These are phyloP conservation scores for Nasturtium officinale DNA, from an alignment of 345 rosid genomes.

Conservation along the genomic window DNA sequence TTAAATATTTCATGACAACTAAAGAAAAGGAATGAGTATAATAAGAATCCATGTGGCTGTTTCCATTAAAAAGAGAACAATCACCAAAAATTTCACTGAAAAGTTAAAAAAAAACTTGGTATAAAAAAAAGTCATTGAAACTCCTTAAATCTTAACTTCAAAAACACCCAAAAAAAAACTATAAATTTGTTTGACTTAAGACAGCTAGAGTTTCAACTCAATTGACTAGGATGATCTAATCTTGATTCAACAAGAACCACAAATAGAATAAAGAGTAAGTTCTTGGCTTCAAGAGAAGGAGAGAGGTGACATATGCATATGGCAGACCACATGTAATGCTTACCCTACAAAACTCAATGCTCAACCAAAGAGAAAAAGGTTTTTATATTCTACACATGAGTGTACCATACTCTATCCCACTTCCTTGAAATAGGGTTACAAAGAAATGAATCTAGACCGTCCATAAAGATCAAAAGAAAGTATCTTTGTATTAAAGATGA, in stretches of 20 bases:
- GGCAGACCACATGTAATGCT: conserved; percentile 50
- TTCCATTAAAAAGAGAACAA: conserved; percentile 8
- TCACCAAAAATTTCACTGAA: not conserved
- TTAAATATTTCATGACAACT: not conserved
- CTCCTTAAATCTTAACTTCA: conserved; percentile 9
- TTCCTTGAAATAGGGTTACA: conserved; percentile 52
- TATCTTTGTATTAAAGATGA: conserved; percentile 59
- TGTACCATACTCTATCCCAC: conserved; percentile 43
- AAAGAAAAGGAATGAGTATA: not conserved
- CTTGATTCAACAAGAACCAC: conserved; percentile 36
- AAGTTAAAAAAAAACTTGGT: not conserved
- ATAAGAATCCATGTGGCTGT: conserved; percentile 3
- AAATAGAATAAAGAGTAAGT: conserved; percentile 28
- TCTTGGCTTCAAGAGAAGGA: not conserved
- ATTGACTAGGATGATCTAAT: conserved; percentile 37
- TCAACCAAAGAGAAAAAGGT: conserved; percentile 9
- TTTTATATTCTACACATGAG: conserved; percentile 41
- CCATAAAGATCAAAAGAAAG: conserved; percentile 28
- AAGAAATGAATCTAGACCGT: conserved; percentile 52
- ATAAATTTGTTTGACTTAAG: conserved; percentile 32
- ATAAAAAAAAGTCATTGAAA: not conserved
- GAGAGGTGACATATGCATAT: conserved; percentile 42
- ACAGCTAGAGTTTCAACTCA: conserved; percentile 26
- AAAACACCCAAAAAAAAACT: not conserved
- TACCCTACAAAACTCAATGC: conserved; percentile 48